Conservation (phyloP, 192 early-diverging fungal genomes). For the Allomyces javanicus region DNA sequence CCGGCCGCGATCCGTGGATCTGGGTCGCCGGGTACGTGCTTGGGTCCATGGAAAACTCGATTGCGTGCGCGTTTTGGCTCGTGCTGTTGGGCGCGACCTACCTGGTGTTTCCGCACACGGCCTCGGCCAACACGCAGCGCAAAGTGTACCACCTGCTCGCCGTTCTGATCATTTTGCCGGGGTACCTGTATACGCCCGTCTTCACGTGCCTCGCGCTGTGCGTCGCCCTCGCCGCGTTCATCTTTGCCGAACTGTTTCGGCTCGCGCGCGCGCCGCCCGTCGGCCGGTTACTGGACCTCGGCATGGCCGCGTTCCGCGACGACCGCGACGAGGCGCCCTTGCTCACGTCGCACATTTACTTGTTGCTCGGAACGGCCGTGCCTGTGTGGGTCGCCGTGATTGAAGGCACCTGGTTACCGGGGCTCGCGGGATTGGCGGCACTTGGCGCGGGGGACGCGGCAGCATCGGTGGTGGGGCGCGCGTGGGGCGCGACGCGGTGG, state of each 20-base stretch:
- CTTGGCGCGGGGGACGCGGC: neutral
- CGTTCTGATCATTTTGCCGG: neutral
- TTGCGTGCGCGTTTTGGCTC: neutral
- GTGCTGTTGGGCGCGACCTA: neutral
- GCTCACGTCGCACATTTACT: neutral
- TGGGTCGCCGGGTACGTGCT: neutral
- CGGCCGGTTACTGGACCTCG: neutral
- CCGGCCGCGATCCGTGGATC: neutral
- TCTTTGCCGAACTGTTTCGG: neutral
- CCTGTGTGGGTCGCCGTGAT: neutral
- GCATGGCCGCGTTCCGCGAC: neutral
- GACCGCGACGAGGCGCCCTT: neutral
- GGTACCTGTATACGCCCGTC: neutral
- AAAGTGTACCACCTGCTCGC: neutral
- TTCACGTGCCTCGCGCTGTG: neutral
- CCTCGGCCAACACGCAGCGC: neutral
- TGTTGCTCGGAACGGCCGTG: neutral
- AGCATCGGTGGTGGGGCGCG: neutral
- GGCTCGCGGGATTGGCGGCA: neutral
- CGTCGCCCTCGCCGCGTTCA: neutral
- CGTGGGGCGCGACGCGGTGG: neutral
- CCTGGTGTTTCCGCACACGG: neutral
- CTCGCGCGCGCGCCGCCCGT: neutral
- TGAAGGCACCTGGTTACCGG: neutral
- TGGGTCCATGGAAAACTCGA: neutral